Evolutionary conservation across 495 filamentous ascomycete genomes (phyloP).

Genomic region (Podospora sp.): DNA sequence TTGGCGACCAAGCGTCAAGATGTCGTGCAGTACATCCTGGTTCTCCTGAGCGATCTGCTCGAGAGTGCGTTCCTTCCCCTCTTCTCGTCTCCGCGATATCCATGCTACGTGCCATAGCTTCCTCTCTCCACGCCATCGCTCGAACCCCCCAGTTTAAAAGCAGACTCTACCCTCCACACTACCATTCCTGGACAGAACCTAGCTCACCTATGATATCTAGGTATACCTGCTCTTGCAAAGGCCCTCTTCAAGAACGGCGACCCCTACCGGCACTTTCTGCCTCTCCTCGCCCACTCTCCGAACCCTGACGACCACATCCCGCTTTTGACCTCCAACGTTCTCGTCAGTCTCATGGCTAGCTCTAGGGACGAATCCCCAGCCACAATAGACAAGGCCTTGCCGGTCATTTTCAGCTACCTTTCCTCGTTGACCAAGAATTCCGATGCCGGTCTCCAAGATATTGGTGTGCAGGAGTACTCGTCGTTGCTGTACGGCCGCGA

Average conservation of each 20-base stretch:
- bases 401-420: constrained; percentile 85
- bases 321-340: constrained; percentile 84
- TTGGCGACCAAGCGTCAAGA: constrained; percentile 76
- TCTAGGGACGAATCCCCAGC: constrained; percentile 58
- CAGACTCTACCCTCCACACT: background rate
- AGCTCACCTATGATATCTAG: constrained; percentile 50
- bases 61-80: constrained; percentile 60
- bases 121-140: background rate
- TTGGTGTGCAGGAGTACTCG: constrained; percentile 90
- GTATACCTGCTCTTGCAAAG: constrained; percentile 73
- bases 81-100: constrained; percentile 5
- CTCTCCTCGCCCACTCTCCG: constrained; percentile 76
- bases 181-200: background rate
- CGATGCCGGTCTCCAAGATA: constrained; percentile 84
- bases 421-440: constrained; percentile 77
- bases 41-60: constrained; percentile 84
- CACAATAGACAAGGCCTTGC: constrained; percentile 73
- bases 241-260: constrained; percentile 73
- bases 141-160: background rate
- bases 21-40: constrained; percentile 92
- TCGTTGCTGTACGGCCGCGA: constrained; percentile 74
- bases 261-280: constrained; percentile 83
- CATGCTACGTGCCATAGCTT: constrained; percentile 6
- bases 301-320: constrained; percentile 86
- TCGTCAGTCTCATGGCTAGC: constrained; percentile 77